These are phyloP conservation scores for Eremochloa ophiuroides DNA, from an alignment of 176 grass and related monocot species.

Conservation along the genomic window DNA sequence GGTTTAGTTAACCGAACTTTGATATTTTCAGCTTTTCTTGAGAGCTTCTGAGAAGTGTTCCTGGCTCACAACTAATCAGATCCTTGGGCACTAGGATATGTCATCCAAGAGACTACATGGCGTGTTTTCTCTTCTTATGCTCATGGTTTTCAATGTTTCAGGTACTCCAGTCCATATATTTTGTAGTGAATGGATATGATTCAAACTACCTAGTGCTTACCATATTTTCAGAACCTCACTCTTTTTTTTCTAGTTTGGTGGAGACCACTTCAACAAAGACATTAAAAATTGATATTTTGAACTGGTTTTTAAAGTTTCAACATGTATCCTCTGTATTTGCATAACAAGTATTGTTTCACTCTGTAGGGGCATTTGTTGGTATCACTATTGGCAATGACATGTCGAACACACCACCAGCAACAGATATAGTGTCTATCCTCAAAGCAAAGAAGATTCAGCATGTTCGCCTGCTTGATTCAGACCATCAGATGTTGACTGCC, in stretches of 20 bases:
- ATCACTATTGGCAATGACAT: conserved; percentile 68
- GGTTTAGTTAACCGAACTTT: not conserved
- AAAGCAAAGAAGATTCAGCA: conserved; percentile 73
- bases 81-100: conserved; percentile 38
- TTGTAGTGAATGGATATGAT: conserved; percentile 12
- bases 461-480: conserved; percentile 72
- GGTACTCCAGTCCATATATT: conserved; percentile 41
- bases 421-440: conserved; percentile 80
- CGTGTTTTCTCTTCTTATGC: conserved; percentile 34
- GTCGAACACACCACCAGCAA: conserved; percentile 53
- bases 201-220: not conserved
- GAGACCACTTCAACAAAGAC: not conserved
- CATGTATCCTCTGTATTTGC: not conserved
- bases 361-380: conserved; percentile 83
- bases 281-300: not conserved
- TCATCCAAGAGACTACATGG: conserved; percentile 18
- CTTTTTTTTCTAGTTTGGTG: not conserved
- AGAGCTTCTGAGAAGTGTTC: conserved; percentile 1
- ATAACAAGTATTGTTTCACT: not conserved
- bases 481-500: conserved; percentile 82
- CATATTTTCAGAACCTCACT: not conserved
- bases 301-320: not conserved
- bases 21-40: conserved; percentile 23
- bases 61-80: not conserved
- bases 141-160: conserved; percentile 55